Base-by-base conservation (phyloP, 2,329 filamentous ascomycete genomes). In the Shiraia bambusicola region DNA sequence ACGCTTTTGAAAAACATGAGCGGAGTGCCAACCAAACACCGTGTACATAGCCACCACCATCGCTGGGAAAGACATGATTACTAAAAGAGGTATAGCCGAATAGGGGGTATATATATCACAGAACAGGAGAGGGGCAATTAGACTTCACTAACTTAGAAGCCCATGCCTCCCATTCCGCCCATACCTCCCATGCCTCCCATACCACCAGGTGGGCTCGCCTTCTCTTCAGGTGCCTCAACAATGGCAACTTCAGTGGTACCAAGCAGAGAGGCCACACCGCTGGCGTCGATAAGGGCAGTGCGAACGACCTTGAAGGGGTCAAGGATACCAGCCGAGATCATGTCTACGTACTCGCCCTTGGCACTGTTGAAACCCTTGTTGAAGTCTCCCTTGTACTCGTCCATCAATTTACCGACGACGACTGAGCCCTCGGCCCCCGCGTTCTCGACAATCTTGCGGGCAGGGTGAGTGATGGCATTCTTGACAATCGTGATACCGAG, bases 261-360 rank as follows among this genome's bases (percentile, higher is more conserved):
- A 49, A 98, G 87, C 48, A 98, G 83, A 39, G 92, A 97, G 39
- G 93, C 93, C 62, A 98, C 93, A 75, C 93, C 93, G 67, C 86
- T 92, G 60, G 93, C 93, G 64, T 98, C 93, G 65, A 91, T 82
- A 45, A 98, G 85, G 66, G 89, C 92, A 52, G 93, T 98, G 65
- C 93, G 90, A 67, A 98, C 93, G 60, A 98, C 93, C 87, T 98
- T 98, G 81, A 98, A 87, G 54, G 93, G 93, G 72, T 98, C 93
- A 47, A 98, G 87, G 72, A 98, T 98, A 86, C 93, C 93, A 58
- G 89, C 83, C 51, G 81, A 72, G 67, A 98, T 96, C 93, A 98
- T 97, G 79, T 98, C 92, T 58, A 96, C 90, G 76, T 95, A 98
- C 78, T 97, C 88, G 73, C 92, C 90, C 80, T 91, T 95, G 70